A percentile compares a stretch with the other conserved stretches of the same genome.
Evolutionary conservation across 2,329 filamentous ascomycete genomes (phyloP).

Genomic region (Colletotrichum orbiculare): DNA sequence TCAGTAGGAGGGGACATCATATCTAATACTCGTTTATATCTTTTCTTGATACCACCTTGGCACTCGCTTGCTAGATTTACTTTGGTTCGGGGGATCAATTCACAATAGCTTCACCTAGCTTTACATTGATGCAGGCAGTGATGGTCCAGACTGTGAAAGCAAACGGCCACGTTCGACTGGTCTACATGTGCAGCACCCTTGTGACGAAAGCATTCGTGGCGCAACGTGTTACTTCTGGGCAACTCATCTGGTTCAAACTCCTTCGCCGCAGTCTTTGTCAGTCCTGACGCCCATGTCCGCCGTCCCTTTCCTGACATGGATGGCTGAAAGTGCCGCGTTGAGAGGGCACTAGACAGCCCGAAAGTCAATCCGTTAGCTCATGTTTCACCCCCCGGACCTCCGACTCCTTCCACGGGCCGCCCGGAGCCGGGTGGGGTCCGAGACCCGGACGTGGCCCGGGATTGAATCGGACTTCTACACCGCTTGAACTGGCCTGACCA

Average conservation of each 20-base stretch:
- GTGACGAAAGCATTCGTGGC: neutral
- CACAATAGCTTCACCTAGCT: neutral
- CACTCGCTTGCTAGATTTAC: constrained; percentile 28
- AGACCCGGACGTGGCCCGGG: no score
- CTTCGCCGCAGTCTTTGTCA: constrained; percentile 45
- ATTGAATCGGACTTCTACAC: no score
- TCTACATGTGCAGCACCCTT: neutral
- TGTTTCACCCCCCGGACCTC: no score
- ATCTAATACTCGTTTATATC: constrained; percentile 29
- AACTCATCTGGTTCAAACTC: constrained; percentile 40
- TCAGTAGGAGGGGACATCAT: constrained; percentile 6
- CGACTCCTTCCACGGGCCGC: no score
- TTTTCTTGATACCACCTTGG: constrained; percentile 33
- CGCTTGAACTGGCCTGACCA: no score
- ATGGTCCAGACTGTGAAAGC: neutral
- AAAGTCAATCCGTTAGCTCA: no score
- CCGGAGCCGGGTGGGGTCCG: no score
- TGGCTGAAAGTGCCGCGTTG: no score
- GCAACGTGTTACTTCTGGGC: constrained; percentile 39
- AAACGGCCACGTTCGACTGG: neutral
- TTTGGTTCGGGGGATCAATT: constrained; percentile 1
- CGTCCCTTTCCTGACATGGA: no score
- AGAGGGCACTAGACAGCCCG: no score
- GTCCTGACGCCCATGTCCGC: constrained; percentile 5
- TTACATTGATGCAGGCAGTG: neutral